Evolutionary conservation across 1,284 basidiomycete species (phyloP).

Genomic region (Neolentinus lepideus): DNA sequence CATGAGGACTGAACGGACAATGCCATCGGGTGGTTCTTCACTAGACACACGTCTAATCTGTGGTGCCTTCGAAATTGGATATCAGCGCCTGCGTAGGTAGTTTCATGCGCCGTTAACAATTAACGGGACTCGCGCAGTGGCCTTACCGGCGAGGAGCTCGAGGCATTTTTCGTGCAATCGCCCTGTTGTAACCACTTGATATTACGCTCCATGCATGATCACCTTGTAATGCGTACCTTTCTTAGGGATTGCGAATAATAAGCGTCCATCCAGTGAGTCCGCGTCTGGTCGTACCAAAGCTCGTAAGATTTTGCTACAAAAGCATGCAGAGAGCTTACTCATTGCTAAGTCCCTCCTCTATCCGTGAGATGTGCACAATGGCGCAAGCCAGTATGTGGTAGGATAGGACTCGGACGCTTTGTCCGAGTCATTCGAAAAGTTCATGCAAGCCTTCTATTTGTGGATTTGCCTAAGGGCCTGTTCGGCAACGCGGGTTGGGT

Average conservation of each 20-base stretch:
- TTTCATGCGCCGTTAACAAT: slow-evolving; percentile 3
- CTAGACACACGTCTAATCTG: slow-evolving; percentile 88
- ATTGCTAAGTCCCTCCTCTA: not conserved
- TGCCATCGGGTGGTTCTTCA: slow-evolving; percentile 90
- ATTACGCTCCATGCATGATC: not conserved
- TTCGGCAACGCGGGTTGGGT: no score
- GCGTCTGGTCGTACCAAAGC: slow-evolving; percentile 16
- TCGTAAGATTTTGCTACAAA: not conserved
- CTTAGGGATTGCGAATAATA: slow-evolving; percentile 96
- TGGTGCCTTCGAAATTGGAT: slow-evolving; percentile 91
- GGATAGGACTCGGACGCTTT: not conserved
- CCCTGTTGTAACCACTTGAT: slow-evolving; percentile 35
- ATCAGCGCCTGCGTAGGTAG: slow-evolving; percentile 68
- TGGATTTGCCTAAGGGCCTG: not conserved
- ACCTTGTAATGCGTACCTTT: slow-evolving; percentile 60
- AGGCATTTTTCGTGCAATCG: slow-evolving; percentile 92
- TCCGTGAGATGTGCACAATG: not conserved
- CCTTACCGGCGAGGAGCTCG: slow-evolving; percentile 72
- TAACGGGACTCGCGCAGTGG: not conserved
- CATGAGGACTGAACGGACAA: slow-evolving; percentile 44
- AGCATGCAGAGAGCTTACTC: not conserved
- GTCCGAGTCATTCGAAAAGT: not conserved
- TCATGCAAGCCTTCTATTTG: not conserved
- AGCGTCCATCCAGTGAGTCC: slow-evolving; percentile 56
- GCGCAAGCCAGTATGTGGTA: not conserved